Conservation (phyloP, 2,329 filamentous ascomycete species). For the Aspergillus thermomutatus region DNA sequence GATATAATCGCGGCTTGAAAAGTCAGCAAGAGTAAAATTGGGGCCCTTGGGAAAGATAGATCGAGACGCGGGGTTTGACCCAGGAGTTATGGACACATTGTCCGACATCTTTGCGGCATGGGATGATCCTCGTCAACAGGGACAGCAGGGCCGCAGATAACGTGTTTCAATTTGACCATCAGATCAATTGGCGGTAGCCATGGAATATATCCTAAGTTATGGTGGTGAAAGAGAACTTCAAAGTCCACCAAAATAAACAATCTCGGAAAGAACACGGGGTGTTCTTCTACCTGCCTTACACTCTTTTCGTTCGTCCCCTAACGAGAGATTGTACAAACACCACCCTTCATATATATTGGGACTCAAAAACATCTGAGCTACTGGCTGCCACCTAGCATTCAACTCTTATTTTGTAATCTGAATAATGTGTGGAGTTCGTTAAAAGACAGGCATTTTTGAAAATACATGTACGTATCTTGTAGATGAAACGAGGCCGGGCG, state of each 20-base stretch:
- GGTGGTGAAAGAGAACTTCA: neutral
- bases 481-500: neutral
- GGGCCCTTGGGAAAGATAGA: conserved; percentile 74
- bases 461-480: neutral
- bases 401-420: neutral
- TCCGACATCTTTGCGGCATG: conserved; percentile 34
- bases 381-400: neutral
- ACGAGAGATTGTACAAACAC: neutral
- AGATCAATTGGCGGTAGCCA: neutral
- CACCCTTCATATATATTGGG: neutral
- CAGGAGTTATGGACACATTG: conserved; percentile 39
- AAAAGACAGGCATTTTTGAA: neutral
- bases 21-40: conserved; percentile 83
- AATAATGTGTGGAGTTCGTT: neutral
- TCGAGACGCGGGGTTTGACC: conserved; percentile 50
- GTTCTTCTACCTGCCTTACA: neutral
- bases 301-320: neutral
- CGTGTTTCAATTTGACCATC: neutral
- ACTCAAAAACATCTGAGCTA: neutral
- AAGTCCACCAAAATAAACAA: neutral
- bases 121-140: conserved; percentile 3
- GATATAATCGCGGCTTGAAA: conserved; percentile 89
- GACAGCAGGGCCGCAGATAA: conserved; percentile 1
- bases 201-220: neutral
- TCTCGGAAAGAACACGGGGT: neutral